Evolutionary conservation across 2,329 filamentous ascomycete genomes (phyloP).

Genomic region (Hypoxylon sp.): DNA sequence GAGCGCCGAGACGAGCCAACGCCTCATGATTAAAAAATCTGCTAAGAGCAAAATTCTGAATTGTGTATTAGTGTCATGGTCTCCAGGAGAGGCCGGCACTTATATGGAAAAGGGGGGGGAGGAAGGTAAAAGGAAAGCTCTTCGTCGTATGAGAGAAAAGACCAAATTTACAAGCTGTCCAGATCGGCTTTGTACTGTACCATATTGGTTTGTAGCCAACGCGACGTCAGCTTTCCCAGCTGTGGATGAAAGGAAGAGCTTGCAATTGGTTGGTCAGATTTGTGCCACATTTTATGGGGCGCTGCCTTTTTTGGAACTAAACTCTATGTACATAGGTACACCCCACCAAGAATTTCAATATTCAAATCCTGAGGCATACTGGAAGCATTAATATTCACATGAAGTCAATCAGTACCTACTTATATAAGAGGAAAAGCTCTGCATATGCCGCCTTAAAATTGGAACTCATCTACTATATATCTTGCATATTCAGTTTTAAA

Average conservation of each 20-base stretch:
- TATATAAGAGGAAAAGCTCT: neutral
- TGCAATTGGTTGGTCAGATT: slow-evolving; percentile 32
- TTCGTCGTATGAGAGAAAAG: slow-evolving; percentile 15
- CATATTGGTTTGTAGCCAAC: slow-evolving; percentile 15
- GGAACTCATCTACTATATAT: neutral
- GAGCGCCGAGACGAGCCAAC: slow-evolving; percentile 52
- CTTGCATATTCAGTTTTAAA: neutral
- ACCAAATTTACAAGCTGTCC: slow-evolving; percentile 51
- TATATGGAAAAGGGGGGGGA: slow-evolving; percentile 14
- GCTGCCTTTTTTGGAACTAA: neutral
- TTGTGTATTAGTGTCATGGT: slow-evolving; percentile 53
- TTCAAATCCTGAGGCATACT: neutral
- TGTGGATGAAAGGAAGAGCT: slow-evolving; percentile 12
- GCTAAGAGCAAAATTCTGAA: slow-evolving; percentile 52
- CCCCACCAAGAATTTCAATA: slow-evolving; percentile 13
- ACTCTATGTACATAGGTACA: slow-evolving; percentile 14
- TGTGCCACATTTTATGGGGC: slow-evolving; percentile 17
- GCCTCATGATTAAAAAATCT: slow-evolving; percentile 53
- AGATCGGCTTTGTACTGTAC: slow-evolving; percentile 44
- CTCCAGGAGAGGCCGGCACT: slow-evolving; percentile 42
- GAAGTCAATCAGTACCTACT: neutral
- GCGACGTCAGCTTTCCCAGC: slow-evolving; percentile 43
- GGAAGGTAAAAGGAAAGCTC: slow-evolving; percentile 1
- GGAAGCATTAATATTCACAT: neutral
- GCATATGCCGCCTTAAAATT: neutral